Base-by-base conservation (phyloP, 2,329 filamentous ascomycete species). In the Chaetomium sp. region DNA sequence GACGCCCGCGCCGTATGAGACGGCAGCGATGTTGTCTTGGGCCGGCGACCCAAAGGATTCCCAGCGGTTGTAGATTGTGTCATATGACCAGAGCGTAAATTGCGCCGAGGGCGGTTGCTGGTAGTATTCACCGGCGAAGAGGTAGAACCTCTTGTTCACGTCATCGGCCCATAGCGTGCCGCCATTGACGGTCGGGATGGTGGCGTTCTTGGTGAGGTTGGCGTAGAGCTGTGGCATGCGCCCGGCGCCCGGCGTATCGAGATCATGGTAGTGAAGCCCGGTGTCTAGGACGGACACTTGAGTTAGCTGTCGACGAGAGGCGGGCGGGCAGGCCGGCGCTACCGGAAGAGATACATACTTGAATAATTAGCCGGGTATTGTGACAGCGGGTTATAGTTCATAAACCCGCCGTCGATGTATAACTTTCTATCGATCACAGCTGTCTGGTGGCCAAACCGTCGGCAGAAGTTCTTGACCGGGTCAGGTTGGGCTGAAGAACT, bases 131-230 rank as follows among this genome's bases (percentile, higher is more conserved):
- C 87, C 87, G 12, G 87, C 87, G 70, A 84, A 89, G 2, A 86
- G 77, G 71, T 87, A 89, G 57, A 90, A 81, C 51, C 82, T 79
- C 72, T 88, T 87, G 75, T 90, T 89, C 47, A 86, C 78, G 29
- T 81, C 77, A 72, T 89, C 87, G 8, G 81, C 78, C 86, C 86
- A 89, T 13, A 89, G 75, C 3, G 82, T 72, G 31, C 79, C 80
- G 38, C 80, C 80, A 58, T 75, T 77, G 76, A 75, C 72, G 35
- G 67, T 67, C 0, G 87, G 87, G n/a, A 88, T 78, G 3, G 81
- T 80, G 19, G 76, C 76, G 65, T 87, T 85, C 72, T 89, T 89
- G 45, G 81, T 82, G 9, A 88, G 77, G 63, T 87, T 85, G 45
- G 81, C 80, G 63, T 84, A 79, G 33, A 87, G 78, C 50, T 79